phyloP scores from a whole-genome alignment of 306 rosid genomes.

The Albizia julibrissin region DNA sequence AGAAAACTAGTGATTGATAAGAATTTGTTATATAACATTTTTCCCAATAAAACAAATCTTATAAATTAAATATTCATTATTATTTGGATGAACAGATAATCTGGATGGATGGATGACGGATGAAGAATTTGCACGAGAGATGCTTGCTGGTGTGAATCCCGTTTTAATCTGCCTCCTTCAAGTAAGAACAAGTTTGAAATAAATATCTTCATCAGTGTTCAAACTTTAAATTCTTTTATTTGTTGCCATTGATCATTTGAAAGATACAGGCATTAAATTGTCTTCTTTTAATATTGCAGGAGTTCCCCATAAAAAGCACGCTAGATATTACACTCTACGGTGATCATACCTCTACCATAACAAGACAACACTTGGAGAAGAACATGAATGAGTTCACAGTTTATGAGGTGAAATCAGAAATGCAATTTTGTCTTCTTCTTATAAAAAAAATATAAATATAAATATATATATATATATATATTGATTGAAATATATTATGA shows the following conservation, averaged over 20 bases:
- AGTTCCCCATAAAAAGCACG: conserved; percentile 63
- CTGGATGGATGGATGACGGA: conserved; percentile 74
- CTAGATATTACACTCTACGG: conserved; percentile 54
- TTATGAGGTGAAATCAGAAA: conserved; percentile 46
- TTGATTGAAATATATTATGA: background rate
- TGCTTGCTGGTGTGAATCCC: conserved; percentile 80
- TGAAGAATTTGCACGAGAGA: conserved; percentile 79
- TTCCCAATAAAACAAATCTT: background rate
- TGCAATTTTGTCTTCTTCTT: background rate
- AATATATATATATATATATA: too few relatives aligned
- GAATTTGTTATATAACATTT: background rate
- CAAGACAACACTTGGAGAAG: conserved; percentile 39
- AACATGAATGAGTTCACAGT: conserved; percentile 49
- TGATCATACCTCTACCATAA: conserved; percentile 61
- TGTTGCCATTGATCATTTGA: background rate
- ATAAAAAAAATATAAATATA: background rate
- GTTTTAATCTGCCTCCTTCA: conserved; percentile 41
- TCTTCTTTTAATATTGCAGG: conserved; percentile 37
- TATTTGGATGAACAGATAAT: conserved; percentile 44
- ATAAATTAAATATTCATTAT: background rate
- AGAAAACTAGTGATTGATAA: too few relatives aligned
- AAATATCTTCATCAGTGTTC: background rate
- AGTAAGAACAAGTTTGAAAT: conserved; percentile 26
- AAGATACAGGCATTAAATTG: background rate
- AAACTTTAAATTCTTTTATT: too few relatives aligned